Evolutionary conservation across 2,329 filamentous ascomycete species (phyloP).

Genomic region (Alternaria ventricosa): DNA sequence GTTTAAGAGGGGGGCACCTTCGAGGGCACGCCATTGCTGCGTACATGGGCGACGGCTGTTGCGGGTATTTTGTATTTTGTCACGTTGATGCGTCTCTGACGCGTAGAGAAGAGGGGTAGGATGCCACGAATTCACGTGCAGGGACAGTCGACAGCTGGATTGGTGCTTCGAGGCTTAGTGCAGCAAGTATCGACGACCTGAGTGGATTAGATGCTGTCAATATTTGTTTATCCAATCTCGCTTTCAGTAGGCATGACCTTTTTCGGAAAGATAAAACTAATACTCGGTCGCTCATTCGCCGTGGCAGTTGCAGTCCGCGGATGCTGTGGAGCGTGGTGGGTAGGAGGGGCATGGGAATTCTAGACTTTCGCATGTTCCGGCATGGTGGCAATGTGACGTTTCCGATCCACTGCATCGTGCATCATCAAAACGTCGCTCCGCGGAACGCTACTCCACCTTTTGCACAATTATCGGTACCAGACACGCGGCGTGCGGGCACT

Average conservation of each 20-base stretch:
- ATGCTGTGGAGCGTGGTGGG: neutral
- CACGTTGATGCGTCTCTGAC: slow-evolving; percentile 31
- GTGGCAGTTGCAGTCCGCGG: neutral
- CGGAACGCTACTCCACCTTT: neutral
- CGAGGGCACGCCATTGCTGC: slow-evolving; percentile 8
- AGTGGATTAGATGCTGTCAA: neutral
- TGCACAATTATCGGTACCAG: neutral
- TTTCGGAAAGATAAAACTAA: neutral
- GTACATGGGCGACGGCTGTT: neutral
- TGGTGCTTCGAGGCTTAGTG: neutral
- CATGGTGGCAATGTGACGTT: slow-evolving; percentile 15
- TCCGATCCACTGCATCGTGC: neutral
- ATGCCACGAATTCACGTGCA: slow-evolving; percentile 7
- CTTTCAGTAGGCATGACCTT: neutral
- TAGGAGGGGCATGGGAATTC: neutral
- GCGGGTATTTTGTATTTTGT: slow-evolving; percentile 4
- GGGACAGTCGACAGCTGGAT: neutral
- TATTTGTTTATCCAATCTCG: neutral
- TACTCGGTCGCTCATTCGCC: neutral
- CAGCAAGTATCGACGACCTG: neutral
- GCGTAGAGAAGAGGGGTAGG: slow-evolving; percentile 6
- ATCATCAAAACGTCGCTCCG: neutral
- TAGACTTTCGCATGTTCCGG: slow-evolving; percentile 3
- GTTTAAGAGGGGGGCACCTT: neutral
- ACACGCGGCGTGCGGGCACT: neutral